Percentiles rank a stretch among this genome's conserved stretches.
These are phyloP conservation scores for Ceratocystis papillata DNA, from an alignment of 2,329 filamentous ascomycete genomes.

Conservation along the genomic window DNA sequence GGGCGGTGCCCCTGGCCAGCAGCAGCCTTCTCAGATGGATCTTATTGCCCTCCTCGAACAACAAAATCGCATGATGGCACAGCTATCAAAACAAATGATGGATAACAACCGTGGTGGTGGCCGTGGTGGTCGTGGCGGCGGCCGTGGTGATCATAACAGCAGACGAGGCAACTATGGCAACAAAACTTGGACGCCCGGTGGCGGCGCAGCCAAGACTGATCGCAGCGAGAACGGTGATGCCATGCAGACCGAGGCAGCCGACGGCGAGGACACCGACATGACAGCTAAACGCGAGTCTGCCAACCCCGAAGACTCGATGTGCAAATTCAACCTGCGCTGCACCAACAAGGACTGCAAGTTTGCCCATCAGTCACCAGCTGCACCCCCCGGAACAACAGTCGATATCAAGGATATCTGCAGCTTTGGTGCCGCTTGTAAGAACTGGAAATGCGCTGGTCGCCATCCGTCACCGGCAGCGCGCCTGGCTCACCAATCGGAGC, in stretches of 20 bases:
- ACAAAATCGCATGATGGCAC: slow-evolving; percentile 75
- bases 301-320: slow-evolving; percentile 58
- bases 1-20: slow-evolving; percentile 28
- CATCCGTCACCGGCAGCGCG: slow-evolving; percentile 85
- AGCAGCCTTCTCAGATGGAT: slow-evolving; percentile 40
- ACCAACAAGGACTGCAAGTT: slow-evolving; percentile 84
- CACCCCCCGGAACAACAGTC: slow-evolving; percentile 62
- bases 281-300: slow-evolving; percentile 43
- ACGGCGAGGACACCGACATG: slow-evolving; percentile 54
- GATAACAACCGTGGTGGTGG: slow-evolving; percentile 34
- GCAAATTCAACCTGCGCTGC: slow-evolving; percentile 82
- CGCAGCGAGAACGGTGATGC: slow-evolving; percentile 31
- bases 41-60: slow-evolving; percentile 74
- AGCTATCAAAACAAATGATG: slow-evolving; percentile 55
- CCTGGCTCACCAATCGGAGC: slow-evolving; percentile 65
- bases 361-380: slow-evolving; percentile 87
- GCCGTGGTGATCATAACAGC: slow-evolving; percentile 47
- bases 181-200: slow-evolving; percentile 28
- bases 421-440: slow-evolving; percentile 88
- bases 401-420: slow-evolving; percentile 72
- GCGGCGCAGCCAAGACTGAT: slow-evolving; percentile 25
- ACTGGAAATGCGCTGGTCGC: slow-evolving; percentile 80
- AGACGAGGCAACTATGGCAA: slow-evolving; percentile 39
- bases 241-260: slow-evolving; percentile 30
- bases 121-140: slow-evolving; percentile 45